Base-by-base conservation (phyloP, 2,329 filamentous ascomycete genomes). In the Hypomyces perniciosus region DNA sequence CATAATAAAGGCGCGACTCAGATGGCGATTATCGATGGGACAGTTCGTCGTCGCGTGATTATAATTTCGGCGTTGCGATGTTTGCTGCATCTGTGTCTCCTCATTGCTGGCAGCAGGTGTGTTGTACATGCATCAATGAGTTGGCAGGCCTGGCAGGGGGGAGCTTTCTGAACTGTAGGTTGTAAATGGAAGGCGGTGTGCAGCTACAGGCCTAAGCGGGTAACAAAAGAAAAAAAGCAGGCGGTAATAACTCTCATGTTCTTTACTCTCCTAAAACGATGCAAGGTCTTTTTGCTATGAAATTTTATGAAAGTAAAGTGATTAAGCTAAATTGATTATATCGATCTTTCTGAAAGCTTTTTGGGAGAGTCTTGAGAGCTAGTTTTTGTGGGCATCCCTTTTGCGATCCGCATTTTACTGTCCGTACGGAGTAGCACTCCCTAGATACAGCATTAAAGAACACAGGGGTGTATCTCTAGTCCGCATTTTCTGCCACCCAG, bases 101-200 rank as follows among this genome's bases (percentile, higher is more conserved):
- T 8, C 33, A 35, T 20, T 20, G 20, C 20, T 20, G 20, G 20
- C 20, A 20, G 20, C 20, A 20, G 20, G 20, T 20, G 20, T 20
- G 20, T 20, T 20, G 20, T 20, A 20, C 20, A 20, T 20, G 20
- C 20, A 12, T 35, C 33, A 12, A 35, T 35, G 8, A 8, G 33
- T 8, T 35, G 33, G 8, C 8, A 35, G 12, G 8, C 8, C 33
- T 35, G 12, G 33, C 8, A 8, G 12, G 33, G 12, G 8, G 33
- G 33, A 35, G 33, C 33, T 35, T 12, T 35, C 12, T 8, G 33
- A 34, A 34, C 12, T n/a, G 33, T 12, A 1, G 26, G 40, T 40
- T 30, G 35, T 8, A 42, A 52, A 12, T 29, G 40, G 50, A 44
- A 52, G 45, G 50, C 50, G 50, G 50, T 48, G 50, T 51, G 29